Conservation (phyloP, 305 asterid species). For the Nicotiana rustica region DNA sequence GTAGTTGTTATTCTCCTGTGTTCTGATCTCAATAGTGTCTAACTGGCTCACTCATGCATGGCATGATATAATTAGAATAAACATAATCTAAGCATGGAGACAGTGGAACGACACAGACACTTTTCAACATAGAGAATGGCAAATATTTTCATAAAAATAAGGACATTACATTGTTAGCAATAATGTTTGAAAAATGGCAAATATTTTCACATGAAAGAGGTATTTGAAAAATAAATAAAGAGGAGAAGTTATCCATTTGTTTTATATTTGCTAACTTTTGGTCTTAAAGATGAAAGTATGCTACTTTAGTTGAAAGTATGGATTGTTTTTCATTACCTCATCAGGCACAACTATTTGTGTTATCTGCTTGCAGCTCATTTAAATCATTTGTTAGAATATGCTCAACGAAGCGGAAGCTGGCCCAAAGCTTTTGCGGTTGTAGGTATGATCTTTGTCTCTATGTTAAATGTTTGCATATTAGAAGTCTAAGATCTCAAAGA, state of each 20-base stretch:
- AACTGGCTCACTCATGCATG: neutral
- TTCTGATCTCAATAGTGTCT: neutral
- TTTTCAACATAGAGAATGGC: neutral
- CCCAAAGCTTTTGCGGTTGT: slow-evolving; percentile 68
- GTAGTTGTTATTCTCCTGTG: slow-evolving; percentile 7
- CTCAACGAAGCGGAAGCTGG: slow-evolving; percentile 64
- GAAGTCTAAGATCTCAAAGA: neutral
- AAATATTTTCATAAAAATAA: neutral
- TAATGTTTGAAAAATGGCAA: neutral
- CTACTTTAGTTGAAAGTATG: neutral
- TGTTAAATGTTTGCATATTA: neutral
- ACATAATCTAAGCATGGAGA: neutral
- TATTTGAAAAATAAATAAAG: neutral
- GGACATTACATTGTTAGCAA: neutral
- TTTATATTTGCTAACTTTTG: neutral
- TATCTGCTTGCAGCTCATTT: slow-evolving; percentile 81
- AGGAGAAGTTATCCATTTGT: neutral
- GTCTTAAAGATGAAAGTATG: neutral
- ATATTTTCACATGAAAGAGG: neutral
- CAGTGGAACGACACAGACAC: neutral
- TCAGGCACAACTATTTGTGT: neutral
- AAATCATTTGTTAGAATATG: slow-evolving; percentile 83
- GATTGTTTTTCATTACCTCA: neutral
- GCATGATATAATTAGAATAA: neutral
- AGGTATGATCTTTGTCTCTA: slow-evolving; percentile 57